These are phyloP conservation scores for Liriodendron chinense DNA, from an alignment of 164 flowering plant species.

Conservation along the genomic window DNA sequence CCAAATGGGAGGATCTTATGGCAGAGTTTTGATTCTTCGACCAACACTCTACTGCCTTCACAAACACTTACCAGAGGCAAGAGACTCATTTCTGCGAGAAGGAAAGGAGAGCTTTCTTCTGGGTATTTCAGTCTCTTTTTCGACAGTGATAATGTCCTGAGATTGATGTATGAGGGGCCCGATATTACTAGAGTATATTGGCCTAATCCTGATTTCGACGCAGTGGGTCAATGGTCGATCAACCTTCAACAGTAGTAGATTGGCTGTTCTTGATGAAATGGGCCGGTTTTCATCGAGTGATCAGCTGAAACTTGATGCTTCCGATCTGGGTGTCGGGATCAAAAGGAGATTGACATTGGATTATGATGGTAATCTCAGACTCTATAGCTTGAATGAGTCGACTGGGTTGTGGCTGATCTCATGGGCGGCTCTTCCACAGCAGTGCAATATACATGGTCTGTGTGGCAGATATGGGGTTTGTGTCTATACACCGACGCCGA, in stretches of 20 bases:
- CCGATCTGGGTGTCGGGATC: conserved; percentile 17
- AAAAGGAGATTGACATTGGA: conserved; percentile 23
- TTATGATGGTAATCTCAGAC: conserved; percentile 24
- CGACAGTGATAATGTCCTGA: conserved; percentile 16
- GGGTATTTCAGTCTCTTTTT: conserved; percentile 15
- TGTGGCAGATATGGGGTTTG: conserved; percentile 27
- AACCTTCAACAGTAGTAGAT: conserved; percentile 19
- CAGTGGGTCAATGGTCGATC: conserved; percentile 10
- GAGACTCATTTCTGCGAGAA: conserved; percentile 7
- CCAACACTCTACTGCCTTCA: conserved; percentile 21
- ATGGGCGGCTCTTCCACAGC: conserved; percentile 13
- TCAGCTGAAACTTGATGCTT: conserved; percentile 9
- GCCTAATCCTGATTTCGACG: conserved; percentile 16
- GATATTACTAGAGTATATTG: conserved; percentile 22
- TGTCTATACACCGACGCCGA: conserved; percentile 14
- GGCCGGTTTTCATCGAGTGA: conserved; percentile 20
- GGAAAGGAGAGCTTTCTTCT: conserved; percentile 5
- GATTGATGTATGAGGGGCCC: conserved; percentile 23
- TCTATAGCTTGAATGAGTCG: conserved; percentile 19
- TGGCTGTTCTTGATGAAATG: conserved; percentile 16
- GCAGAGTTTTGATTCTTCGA: conserved; percentile 14
- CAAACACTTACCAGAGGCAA: conserved; percentile 16
- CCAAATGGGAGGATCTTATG: conserved; percentile 4
- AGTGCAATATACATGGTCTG: conserved; percentile 19
- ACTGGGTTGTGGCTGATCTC: conserved; percentile 17